A percentile compares a stretch with the other conserved stretches of the same genome.
phyloP scores from a whole-genome alignment of 2,329 filamentous ascomycete genomes.

The Lachnellula subtilissima region DNA sequence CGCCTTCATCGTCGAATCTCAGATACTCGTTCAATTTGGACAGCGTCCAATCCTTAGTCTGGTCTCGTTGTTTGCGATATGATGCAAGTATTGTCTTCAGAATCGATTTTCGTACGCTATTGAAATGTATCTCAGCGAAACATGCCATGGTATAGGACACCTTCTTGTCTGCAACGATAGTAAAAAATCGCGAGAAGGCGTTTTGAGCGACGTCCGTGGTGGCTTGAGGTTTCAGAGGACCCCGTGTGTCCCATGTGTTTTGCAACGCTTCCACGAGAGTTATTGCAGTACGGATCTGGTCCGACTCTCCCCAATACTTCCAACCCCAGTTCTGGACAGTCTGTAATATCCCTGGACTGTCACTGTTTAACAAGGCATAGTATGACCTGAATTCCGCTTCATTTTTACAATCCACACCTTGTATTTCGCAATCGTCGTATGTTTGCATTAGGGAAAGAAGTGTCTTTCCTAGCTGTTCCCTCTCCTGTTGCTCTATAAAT shows the following conservation, averaged over 20 bases:
- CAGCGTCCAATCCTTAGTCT: slow-evolving; percentile 56
- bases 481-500: slow-evolving; percentile 63
- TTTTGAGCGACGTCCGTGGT: slow-evolving; percentile 40
- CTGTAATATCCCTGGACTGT: slow-evolving; percentile 53
- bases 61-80: slow-evolving; percentile 52
- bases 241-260: slow-evolving; percentile 52
- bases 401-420: slow-evolving; percentile 53
- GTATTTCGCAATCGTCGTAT: slow-evolving; percentile 60
- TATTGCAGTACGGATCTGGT: slow-evolving; percentile 57
- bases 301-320: slow-evolving; percentile 50
- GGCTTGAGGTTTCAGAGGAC: slow-evolving; percentile 46
- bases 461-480: slow-evolving; percentile 62
- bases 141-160: slow-evolving; percentile 68
- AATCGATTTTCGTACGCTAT: slow-evolving; percentile 53
- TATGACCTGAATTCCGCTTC: slow-evolving; percentile 64
- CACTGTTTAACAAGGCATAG: slow-evolving; percentile 57
- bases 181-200: slow-evolving; percentile 52
- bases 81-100: slow-evolving; percentile 50
- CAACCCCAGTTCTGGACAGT: slow-evolving; percentile 52
- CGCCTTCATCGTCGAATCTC: slow-evolving; percentile 62
- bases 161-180: slow-evolving; percentile 50
- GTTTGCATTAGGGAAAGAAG: slow-evolving; percentile 60
- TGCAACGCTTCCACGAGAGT: slow-evolving; percentile 57
- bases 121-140: slow-evolving; percentile 64
- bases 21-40: slow-evolving; percentile 51